phyloP scores from a whole-genome alignment of 75 land plant species.

The Cunninghamia lanceolata region DNA sequence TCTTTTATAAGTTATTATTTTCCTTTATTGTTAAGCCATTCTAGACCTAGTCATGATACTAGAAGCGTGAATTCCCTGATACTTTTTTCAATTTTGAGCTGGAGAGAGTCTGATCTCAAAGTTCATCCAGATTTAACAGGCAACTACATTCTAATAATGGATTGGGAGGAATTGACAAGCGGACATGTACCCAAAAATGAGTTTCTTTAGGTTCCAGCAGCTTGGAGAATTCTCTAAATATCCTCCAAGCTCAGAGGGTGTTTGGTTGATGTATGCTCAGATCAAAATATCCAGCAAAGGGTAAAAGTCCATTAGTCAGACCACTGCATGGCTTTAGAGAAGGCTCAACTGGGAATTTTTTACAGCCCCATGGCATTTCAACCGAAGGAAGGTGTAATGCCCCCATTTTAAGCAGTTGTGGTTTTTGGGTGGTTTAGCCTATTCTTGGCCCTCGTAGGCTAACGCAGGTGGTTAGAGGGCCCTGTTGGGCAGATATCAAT shows the following conservation, averaged over 20 bases:
- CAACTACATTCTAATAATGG: neutral
- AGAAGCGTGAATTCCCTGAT: neutral
- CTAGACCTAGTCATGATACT: neutral
- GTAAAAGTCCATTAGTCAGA: neutral
- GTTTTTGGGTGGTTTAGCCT: no score
- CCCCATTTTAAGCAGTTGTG: no score
- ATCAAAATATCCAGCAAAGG: neutral
- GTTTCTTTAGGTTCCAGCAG: neutral
- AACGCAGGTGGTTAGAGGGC: no score
- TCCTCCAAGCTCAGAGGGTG: neutral
- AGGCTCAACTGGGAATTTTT: neutral
- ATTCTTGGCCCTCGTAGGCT: no score
- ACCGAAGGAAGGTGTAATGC: no score
- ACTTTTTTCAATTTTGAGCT: neutral
- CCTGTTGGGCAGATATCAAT: no score
- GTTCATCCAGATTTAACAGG: neutral
- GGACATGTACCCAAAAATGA: neutral
- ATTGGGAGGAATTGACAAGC: neutral
- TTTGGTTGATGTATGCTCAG: neutral
- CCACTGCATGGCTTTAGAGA: neutral
- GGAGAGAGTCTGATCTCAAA: neutral
- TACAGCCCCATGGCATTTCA: neutral
- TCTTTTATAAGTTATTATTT: neutral
- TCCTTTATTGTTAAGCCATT: neutral
- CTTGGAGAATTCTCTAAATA: neutral